Evolutionary conservation across 805 yeast genomes (phyloP), one percentile per base, ranked within the genome.

Genomic region (Tetrapisispora taiwanensis): DNA sequence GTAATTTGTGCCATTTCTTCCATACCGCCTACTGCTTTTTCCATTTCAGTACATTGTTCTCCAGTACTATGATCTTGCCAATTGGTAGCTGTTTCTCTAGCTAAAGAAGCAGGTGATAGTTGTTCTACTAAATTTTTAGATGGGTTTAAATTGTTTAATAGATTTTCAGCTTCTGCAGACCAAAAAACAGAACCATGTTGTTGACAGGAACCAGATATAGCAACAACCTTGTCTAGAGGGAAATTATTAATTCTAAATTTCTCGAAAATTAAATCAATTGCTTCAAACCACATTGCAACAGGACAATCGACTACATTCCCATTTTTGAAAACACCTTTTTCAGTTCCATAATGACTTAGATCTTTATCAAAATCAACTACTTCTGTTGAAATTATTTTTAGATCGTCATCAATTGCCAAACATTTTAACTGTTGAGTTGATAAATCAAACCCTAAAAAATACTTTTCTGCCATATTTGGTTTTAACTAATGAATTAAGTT

Each of bases 1-100:
- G 95, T 82, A 20, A 81, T 62, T 31, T 67, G 54, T 7, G 94
- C 88, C 56, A 88, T 65, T 10, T 52, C 50, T 6, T 65, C 53
- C 12, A 73, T 65, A 26, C 89, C 92, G 3, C 84, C 88, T 10
- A 74, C 74, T 1, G 68, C 68, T 1, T 59, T 58, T 55, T 85
- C 92, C 53, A 86, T 80, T 30, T 61, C 71, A 26, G 67, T 56
- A 45, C 84, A 70, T 59, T 88, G 95, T 18, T 69, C 63, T 4
- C 76, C 81, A 0, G 97, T 88, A 20, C 92, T 81, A 58, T 86
- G 95, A 57, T 88, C 96, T 63, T 88, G 97, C 97, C 97, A 88
- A 58, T 89, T 88, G 8, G 96, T 95, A 4, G 94, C 81, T 34
- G 70, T 70, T 6, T 72, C 68, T 52, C 78, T 71, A 1, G 90